Percentiles rank a stretch among this genome's conserved stretches.
These are phyloP conservation scores for Euclidium syriacum DNA, from an alignment of 345 rosid genomes.

Conservation along the genomic window DNA sequence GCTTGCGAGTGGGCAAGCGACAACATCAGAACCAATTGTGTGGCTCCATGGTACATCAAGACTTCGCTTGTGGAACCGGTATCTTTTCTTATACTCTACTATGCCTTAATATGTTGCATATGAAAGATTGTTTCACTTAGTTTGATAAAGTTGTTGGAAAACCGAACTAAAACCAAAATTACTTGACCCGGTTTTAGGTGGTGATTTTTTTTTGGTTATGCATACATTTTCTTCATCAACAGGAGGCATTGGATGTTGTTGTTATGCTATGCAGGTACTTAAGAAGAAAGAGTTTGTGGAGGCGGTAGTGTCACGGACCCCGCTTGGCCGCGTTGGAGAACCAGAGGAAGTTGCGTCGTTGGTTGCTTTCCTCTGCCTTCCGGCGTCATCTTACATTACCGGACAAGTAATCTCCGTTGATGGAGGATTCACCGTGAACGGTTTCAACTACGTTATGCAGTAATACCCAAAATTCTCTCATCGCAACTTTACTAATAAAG, in stretches of 20 bases:
- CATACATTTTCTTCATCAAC: too few species aligned
- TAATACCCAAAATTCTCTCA: background rate
- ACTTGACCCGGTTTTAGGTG: too few species aligned
- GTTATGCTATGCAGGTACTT: conserved; percentile 40
- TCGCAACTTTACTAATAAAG: background rate
- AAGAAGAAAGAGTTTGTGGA: conserved; percentile 43
- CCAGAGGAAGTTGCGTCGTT: conserved; percentile 70
- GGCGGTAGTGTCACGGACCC: conserved; percentile 51
- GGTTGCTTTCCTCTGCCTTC: conserved; percentile 73
- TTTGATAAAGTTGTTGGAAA: background rate
- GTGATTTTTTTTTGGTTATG: too few species aligned
- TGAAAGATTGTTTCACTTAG: background rate
- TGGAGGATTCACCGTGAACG: conserved; percentile 32
- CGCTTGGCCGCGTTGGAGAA: conserved; percentile 72
- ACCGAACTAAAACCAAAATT: background rate
- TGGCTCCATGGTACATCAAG: conserved; percentile 83
- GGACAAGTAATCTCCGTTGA: conserved; percentile 33
- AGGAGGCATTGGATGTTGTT: too few species aligned
- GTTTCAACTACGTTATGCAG: conserved; percentile 16
- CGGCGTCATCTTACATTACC: conserved; percentile 77
- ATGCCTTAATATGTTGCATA: background rate
- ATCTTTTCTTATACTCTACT: conserved; percentile 13
- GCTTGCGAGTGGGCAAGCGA: conserved; percentile 96
- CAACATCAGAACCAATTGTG: conserved; percentile 72
- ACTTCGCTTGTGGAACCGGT: conserved; percentile 76